Percentiles rank a stretch among this genome's conserved stretches.
phyloP scores from a whole-genome alignment of 768 basidiomycete species.

The Rhodocollybia butyracea region DNA sequence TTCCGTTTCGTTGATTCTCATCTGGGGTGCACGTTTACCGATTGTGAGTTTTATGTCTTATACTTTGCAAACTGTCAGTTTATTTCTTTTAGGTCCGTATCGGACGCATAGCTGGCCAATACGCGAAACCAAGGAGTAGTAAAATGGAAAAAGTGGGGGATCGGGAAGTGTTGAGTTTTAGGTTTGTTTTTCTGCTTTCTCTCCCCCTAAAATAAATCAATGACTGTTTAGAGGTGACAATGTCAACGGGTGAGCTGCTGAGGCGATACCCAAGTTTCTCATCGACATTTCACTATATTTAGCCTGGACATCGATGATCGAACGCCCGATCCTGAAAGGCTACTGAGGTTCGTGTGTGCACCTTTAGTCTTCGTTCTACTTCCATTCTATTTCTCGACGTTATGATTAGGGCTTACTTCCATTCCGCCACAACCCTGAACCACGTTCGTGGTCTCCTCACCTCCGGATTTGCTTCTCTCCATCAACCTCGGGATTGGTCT shows the following conservation, averaged over 20 bases:
- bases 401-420: constrained; percentile 91
- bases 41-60: constrained; percentile 52
- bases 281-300: constrained; percentile 5
- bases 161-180: constrained; percentile 79
- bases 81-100: constrained; percentile 58
- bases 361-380: no score
- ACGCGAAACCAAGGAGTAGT: constrained; percentile 91
- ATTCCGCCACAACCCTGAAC: constrained; percentile 92
- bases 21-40: constrained; percentile 92
- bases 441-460: constrained; percentile 84
- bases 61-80: neutral
- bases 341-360: constrained; percentile 52
- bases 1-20: constrained; percentile 91
- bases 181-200: constrained; percentile 43
- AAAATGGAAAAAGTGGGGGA: constrained; percentile 74
- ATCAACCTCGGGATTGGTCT: constrained; percentile 91
- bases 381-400: no score
- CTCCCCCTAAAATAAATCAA: neutral
- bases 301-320: constrained; percentile 76
- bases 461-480: constrained; percentile 91
- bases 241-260: constrained; percentile 74
- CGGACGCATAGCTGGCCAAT: constrained; percentile 94
- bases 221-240: constrained; percentile 74
- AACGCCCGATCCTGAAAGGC: constrained; percentile 84
- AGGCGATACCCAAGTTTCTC: neutral